Conservation (phyloP, 352 stramenopile species). For the Globisporangium nunn region DNA sequence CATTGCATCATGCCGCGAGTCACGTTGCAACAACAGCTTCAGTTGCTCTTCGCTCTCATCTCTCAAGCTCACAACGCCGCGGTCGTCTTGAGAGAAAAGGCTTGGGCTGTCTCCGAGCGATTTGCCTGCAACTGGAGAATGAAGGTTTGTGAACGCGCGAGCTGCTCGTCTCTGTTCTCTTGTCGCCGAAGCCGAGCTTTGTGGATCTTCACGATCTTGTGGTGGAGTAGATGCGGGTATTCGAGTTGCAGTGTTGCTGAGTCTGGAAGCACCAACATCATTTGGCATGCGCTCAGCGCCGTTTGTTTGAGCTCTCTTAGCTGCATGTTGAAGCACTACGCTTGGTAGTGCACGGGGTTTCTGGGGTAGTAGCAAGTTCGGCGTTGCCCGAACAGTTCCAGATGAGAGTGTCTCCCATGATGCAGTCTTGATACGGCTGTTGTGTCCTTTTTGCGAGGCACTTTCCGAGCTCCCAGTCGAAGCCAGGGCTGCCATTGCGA, state of each 20-base stretch:
- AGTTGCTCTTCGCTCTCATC: neutral
- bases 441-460: neutral
- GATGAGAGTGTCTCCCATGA: neutral
- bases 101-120: constrained; percentile 12
- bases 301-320: neutral
- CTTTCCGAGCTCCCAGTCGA: neutral
- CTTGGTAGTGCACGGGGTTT: neutral
- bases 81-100: neutral
- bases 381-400: neutral
- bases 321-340: neutral
- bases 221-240: neutral
- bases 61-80: too few relatives aligned
- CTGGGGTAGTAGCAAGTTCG: neutral
- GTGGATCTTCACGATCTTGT: neutral
- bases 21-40: neutral
- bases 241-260: neutral
- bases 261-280: constrained; percentile 1
- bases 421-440: neutral
- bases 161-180: constrained; percentile 25
- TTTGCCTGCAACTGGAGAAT: constrained; percentile 21
- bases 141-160: constrained; percentile 24
- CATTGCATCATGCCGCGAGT: neutral
- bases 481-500: neutral
- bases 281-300: constrained; percentile 12
- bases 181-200: constrained; percentile 13